phyloP scores from a whole-genome alignment of 345 rosid genomes.

The Aquilaria sinensis region DNA sequence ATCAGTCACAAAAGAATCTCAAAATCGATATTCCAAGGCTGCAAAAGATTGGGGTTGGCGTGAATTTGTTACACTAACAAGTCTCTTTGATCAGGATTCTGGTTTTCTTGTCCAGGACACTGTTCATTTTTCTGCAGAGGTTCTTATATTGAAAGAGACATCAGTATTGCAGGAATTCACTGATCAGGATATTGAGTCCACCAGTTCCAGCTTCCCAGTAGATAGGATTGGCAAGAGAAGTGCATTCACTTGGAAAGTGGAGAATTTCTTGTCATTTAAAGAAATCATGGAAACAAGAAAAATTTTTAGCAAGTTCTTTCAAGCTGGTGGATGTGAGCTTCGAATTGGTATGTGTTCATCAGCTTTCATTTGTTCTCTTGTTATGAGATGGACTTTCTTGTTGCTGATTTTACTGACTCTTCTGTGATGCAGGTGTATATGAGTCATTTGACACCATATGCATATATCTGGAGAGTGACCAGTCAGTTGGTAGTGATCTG shows the following conservation, averaged over 20 bases:
- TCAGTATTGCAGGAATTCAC: constrained; percentile 68
- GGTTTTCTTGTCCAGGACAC: constrained; percentile 97
- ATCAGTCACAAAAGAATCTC: constrained; percentile 97
- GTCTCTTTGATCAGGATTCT: constrained; percentile 97
- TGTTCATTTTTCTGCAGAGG: constrained; percentile 94
- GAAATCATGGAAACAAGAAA: constrained; percentile 99
- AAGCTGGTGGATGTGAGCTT: constrained; percentile 99
- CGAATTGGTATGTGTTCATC: constrained; percentile 70
- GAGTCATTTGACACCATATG: constrained; percentile 99
- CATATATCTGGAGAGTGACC: constrained; percentile 98
- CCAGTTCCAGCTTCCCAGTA: constrained; percentile 33
- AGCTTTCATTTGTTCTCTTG: constrained; percentile 15
- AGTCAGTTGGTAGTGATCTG: constrained; percentile 79
- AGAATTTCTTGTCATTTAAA: constrained; percentile 92
- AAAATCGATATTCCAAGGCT: constrained; percentile 97
- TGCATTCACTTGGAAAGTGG: constrained; percentile 99
- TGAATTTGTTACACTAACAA: constrained; percentile 96
- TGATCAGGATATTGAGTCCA: constrained; percentile 48
- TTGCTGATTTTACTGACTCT: constrained; percentile 20
- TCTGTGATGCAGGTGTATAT: constrained; percentile 81
- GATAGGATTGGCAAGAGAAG: constrained; percentile 64
- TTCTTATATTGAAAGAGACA: constrained; percentile 97
- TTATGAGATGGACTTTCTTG: constrained; percentile 13
- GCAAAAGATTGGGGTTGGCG: constrained; percentile 99
- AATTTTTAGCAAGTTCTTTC: constrained; percentile 97